phyloP scores from a whole-genome alignment of 2,329 filamentous ascomycete species.

The Xenoacremonium recifei region DNA sequence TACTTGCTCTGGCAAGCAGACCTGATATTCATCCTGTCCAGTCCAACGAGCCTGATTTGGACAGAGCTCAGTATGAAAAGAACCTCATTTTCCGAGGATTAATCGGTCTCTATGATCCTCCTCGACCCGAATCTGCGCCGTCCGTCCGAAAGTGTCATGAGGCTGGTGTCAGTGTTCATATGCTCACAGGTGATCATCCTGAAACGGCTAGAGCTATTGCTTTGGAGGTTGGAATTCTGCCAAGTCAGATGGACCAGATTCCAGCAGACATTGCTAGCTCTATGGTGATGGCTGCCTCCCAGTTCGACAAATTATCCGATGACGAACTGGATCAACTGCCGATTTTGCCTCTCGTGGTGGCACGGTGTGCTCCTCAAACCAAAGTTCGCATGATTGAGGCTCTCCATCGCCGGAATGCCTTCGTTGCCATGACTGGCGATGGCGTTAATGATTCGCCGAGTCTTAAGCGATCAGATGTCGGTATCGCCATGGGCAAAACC shows the following conservation, averaged over 20 bases:
- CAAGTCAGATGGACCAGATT: constrained; percentile 46
- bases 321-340: constrained; percentile 62
- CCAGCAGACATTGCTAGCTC: constrained; percentile 53
- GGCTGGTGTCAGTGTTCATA: constrained; percentile 64
- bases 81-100: constrained; percentile 66
- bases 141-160: constrained; percentile 58
- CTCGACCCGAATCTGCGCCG: constrained; percentile 62
- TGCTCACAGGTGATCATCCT: constrained; percentile 69
- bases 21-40: constrained; percentile 35
- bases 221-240: constrained; percentile 61
- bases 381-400: constrained; percentile 77
- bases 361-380: constrained; percentile 67
- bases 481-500: constrained; percentile 68
- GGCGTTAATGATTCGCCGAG: constrained; percentile 71
- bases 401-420: constrained; percentile 63
- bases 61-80: constrained; percentile 57
- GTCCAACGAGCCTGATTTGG: constrained; percentile 39
- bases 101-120: constrained; percentile 71
- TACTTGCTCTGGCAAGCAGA: constrained; percentile 63
- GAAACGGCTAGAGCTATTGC: constrained; percentile 65
- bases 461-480: constrained; percentile 66
- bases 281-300: constrained; percentile 65
- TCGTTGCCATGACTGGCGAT: constrained; percentile 70
- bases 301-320: constrained; percentile 66
- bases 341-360: constrained; percentile 65